Evolutionary conservation across 345 rosid species (phyloP).

Genomic region (Cardiospermum halicacabum): DNA sequence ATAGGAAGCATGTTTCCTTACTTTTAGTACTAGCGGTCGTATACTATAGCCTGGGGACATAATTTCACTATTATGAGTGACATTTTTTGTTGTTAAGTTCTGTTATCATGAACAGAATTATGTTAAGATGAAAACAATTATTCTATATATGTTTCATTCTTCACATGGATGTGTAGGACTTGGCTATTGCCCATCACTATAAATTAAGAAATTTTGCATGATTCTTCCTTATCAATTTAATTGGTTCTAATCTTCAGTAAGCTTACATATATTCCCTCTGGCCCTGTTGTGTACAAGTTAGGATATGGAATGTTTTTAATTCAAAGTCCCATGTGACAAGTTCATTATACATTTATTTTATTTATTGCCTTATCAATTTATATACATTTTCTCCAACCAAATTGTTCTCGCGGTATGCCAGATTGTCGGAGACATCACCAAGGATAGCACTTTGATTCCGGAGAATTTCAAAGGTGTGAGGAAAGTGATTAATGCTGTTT

Average conservation of each 20-base stretch:
- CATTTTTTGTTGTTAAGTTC: background rate
- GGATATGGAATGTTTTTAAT: background rate
- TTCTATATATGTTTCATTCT: background rate
- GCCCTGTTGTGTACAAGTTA: background rate
- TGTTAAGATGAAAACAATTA: background rate
- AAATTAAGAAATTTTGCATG: background rate
- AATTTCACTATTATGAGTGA: background rate
- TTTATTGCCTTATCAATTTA: background rate
- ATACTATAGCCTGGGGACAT: background rate
- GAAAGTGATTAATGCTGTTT: slow-evolving; percentile 77
- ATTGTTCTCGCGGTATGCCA: slow-evolving; percentile 19
- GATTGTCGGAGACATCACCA: slow-evolving; percentile 82
- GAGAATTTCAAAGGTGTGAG: slow-evolving; percentile 81
- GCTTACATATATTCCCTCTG: background rate
- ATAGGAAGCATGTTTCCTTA: background rate
- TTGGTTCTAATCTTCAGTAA: background rate
- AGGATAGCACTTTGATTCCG: slow-evolving; percentile 56
- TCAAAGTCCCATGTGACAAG: background rate
- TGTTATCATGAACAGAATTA: background rate
- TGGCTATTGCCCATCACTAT: background rate
- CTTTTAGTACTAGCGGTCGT: background rate
- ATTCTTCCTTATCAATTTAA: background rate
- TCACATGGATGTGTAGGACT: background rate
- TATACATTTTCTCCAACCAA: slow-evolving; percentile 11
- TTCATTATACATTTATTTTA: no score